Conservation (phyloP, 1,284 basidiomycete species). For the Thecaphora thlaspeos region DNA sequence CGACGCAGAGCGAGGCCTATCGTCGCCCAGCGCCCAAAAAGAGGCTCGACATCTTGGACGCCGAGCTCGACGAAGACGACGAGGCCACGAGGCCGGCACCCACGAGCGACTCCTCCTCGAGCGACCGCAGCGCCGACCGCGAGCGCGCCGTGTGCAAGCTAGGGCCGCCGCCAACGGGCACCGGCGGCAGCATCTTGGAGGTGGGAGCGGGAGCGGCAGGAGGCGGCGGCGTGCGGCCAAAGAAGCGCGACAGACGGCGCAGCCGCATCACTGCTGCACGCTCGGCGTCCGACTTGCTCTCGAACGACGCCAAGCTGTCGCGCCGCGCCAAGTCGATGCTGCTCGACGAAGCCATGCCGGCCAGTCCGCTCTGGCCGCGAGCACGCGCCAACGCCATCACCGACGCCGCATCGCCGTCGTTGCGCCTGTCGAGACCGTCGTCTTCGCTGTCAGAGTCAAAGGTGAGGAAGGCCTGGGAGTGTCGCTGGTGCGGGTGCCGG, state of each 20-base stretch:
- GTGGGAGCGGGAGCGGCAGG: no score
- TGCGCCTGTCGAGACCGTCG: no score
- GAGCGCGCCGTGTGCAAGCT: no score
- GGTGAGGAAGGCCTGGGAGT: no score
- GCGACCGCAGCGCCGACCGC: background rate
- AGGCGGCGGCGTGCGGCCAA: background rate
- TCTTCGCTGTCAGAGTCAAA: background rate
- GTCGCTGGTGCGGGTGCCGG: no score
- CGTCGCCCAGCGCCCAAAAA: no score
- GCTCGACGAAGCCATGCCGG: no score
- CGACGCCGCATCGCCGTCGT: background rate
- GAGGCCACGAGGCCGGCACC: background rate
- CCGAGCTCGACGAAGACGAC: background rate
- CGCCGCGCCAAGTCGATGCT: background rate
- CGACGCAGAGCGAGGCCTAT: no score
- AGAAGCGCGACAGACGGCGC: background rate
- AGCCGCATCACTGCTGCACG: background rate
- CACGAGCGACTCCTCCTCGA: background rate
- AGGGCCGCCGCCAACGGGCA: background rate
- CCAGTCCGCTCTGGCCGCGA: no score
- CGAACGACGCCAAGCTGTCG: background rate
- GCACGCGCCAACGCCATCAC: no score
- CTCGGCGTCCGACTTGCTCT: background rate
- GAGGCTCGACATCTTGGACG: background rate
- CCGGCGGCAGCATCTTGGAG: background rate